phyloP scores from a whole-genome alignment of 495 filamentous ascomycete species.

The Penicillium bialowiezense region DNA sequence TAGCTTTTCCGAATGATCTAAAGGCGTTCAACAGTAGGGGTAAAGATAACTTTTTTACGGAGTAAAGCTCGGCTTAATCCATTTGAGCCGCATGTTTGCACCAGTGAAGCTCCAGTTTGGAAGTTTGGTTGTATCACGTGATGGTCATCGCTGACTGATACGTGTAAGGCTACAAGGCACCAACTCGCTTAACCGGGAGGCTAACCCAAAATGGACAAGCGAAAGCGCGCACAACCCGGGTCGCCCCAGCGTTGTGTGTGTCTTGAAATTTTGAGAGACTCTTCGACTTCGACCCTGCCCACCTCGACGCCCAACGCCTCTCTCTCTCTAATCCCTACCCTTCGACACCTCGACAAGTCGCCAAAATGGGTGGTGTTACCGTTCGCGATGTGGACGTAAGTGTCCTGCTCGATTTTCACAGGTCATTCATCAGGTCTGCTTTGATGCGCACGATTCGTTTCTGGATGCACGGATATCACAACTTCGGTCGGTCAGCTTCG shows the following conservation, averaged over 20 bases:
- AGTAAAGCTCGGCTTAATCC: no score
- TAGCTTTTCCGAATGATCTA: no score
- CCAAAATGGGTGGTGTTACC: slow-evolving; percentile 80
- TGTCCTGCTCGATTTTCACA: slow-evolving; percentile 29
- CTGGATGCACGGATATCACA: slow-evolving; percentile 12
- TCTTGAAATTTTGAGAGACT: slow-evolving; percentile 40
- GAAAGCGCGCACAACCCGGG: slow-evolving; percentile 39
- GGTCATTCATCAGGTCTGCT: slow-evolving; percentile 21
- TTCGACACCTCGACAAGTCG: slow-evolving; percentile 48
- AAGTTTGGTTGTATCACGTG: no score
- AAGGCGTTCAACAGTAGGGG: no score
- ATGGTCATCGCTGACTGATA: no score
- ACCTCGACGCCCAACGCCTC: slow-evolving; percentile 41
- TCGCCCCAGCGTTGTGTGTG: slow-evolving; percentile 36
- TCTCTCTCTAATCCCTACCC: slow-evolving; percentile 33
- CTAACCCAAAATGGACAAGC: slow-evolving; percentile 46
- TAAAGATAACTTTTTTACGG: no score
- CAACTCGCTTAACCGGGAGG: slow-evolving; percentile 25
- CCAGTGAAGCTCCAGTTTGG: no score
- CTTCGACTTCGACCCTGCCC: slow-evolving; percentile 37
- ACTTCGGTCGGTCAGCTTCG: slow-evolving; percentile 6
- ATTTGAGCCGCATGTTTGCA: no score
- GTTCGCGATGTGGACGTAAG: slow-evolving; percentile 91
- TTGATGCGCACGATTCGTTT: slow-evolving; percentile 23
- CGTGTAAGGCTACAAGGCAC: not conserved